phyloP scores from a whole-genome alignment of 2,329 filamentous ascomycete species.

The Rutstroemia sp. region DNA sequence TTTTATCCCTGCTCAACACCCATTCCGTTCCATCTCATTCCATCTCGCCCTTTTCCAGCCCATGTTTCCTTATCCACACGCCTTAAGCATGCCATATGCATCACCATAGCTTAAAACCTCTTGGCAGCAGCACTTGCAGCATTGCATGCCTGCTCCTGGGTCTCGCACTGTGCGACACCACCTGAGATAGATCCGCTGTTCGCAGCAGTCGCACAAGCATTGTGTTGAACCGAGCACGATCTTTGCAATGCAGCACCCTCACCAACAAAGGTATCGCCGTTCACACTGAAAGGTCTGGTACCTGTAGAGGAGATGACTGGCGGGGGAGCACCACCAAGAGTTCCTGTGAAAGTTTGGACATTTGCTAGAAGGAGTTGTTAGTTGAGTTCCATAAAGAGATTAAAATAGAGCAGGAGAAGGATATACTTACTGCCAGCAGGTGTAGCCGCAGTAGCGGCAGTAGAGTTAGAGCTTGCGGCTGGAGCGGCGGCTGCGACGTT shows the following conservation, averaged over 20 bases:
- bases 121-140: slow-evolving; percentile 1
- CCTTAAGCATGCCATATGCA: no score
- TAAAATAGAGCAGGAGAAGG: background rate
- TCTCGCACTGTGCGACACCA: slow-evolving; percentile 43
- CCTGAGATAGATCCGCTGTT: slow-evolving; percentile 41
- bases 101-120: background rate
- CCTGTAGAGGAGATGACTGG: slow-evolving; percentile 43
- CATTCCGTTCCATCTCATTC: no score
- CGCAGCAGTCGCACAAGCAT: slow-evolving; percentile 38
- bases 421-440: slow-evolving; percentile 23
- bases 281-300: slow-evolving; percentile 47
- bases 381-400: slow-evolving; percentile 2
- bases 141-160: slow-evolving; percentile 38
- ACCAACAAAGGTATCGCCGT: slow-evolving; percentile 51
- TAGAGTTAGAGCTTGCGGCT: background rate
- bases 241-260: slow-evolving; percentile 48
- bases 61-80: no score
- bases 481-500: background rate
- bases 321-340: slow-evolving; percentile 40
- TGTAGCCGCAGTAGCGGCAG: slow-evolving; percentile 3
- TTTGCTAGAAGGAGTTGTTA: slow-evolving; percentile 21
- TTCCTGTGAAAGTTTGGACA: slow-evolving; percentile 36
- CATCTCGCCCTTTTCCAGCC: no score
- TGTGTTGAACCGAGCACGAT: slow-evolving; percentile 44
- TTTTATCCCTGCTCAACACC: no score